Base-by-base conservation (phyloP, 164 flowering plant genomes). In the Euptelea pleiosperma region DNA sequence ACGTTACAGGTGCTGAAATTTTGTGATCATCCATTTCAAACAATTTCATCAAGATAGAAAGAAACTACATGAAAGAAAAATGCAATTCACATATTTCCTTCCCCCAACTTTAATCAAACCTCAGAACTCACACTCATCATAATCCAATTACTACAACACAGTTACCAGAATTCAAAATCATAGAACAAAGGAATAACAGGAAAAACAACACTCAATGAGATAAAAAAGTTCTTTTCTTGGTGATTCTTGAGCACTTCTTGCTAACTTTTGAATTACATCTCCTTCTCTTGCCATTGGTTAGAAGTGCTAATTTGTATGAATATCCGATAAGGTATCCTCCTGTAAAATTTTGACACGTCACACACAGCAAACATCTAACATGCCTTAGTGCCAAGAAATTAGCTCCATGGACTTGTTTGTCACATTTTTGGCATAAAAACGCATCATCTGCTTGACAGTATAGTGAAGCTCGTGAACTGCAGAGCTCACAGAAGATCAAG, bases 371-470 rank as follows among this genome's bases (percentile, higher is more conserved):
- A 60, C 83, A 73, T 62, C 86, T 62, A 16, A 80, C 57, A 45
- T 84, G 86, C 49, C 86, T 74, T 15, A 33, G 55, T 3, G 83
- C 90, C 25, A 82, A 63, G 68, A 82, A 73, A 40, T 82, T 82
- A 15, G 86, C 86, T 26, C 70, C 75, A 58, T 84, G 86, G 40
- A 80, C 85, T 68, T 55, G 57, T 58, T 36, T 69, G 42, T 82
- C 85, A 44, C 90, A 82, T 58, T 73, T 75, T 18, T 52, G 6
- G 40, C 90, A 82, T 12, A 84, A 63, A 64, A 57, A 82, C 0
- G 90, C 86, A 16, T 76, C 76, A 46, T 84, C 90, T 0, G 90
- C 86, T 46, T 71, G 70, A 59, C 86, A 84, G 51, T 79, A 82
- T 36, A 82, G 21, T 1, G 73, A 35, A n/a, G 84, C 84, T 65